These are phyloP conservation scores for Tolypocladium endophyticum DNA, from an alignment of 2,329 filamentous ascomycete species.

Conservation along the genomic window DNA sequence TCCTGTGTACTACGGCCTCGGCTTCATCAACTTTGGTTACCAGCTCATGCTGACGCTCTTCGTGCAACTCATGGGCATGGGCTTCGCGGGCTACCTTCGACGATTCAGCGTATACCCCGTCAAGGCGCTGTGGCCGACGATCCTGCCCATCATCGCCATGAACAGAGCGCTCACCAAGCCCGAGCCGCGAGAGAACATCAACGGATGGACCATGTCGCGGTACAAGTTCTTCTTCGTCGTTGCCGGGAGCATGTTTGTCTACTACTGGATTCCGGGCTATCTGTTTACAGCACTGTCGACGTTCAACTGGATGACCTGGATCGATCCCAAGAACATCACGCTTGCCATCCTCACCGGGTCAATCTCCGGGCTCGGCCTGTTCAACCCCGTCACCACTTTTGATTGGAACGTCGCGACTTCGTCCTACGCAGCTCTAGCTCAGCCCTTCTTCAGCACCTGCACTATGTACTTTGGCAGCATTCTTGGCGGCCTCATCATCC, in stretches of 20 bases:
- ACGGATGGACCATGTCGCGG: slow-evolving; percentile 29
- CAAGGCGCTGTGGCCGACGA: slow-evolving; percentile 40
- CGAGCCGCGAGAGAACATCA: slow-evolving; percentile 13
- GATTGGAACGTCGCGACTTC: slow-evolving; percentile 29
- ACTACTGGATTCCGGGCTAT: slow-evolving; percentile 42
- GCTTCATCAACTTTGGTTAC: slow-evolving; percentile 30
- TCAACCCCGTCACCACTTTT: slow-evolving; percentile 26
- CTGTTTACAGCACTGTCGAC: slow-evolving; percentile 34
- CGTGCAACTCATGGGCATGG: slow-evolving; percentile 44
- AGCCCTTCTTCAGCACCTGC: slow-evolving; percentile 27
- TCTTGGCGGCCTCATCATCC: slow-evolving; percentile 25
- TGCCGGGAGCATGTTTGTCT: slow-evolving; percentile 35
- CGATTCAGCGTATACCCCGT: slow-evolving; percentile 42
- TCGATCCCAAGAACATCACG: slow-evolving; percentile 31
- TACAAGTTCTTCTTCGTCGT: slow-evolving; percentile 33
- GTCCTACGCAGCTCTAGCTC: slow-evolving; percentile 24
- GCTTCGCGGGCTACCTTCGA: slow-evolving; percentile 38
- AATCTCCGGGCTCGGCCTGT: slow-evolving; percentile 25
- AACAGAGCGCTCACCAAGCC: slow-evolving; percentile 29
- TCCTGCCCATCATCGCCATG: slow-evolving; percentile 35
- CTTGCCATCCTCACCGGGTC: slow-evolving; percentile 30
- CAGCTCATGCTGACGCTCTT: slow-evolving; percentile 33
- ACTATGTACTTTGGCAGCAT: slow-evolving; percentile 24
- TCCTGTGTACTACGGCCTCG: slow-evolving; percentile 31
- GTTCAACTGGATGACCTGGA: slow-evolving; percentile 48